Conservation (phyloP, 345 rosid genomes). For the Litchi chinensis region DNA sequence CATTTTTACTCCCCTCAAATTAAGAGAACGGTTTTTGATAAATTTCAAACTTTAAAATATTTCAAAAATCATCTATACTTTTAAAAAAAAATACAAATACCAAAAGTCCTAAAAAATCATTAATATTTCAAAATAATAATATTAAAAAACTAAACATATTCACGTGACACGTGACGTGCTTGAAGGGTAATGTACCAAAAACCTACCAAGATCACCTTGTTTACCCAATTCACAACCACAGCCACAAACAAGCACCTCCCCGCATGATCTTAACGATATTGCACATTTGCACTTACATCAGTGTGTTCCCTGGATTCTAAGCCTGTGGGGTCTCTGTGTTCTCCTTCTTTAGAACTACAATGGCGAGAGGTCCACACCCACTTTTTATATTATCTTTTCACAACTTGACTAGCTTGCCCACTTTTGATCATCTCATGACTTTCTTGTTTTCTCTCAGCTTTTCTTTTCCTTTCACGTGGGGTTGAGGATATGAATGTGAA, state of each 20-base stretch:
- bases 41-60: too few relatives aligned
- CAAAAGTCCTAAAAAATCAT: too few relatives aligned
- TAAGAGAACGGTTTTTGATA: too few relatives aligned
- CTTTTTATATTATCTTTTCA: neutral
- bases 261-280: neutral
- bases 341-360: neutral
- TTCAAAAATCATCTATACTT: too few relatives aligned
- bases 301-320: slow-evolving; percentile 16
- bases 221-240: neutral
- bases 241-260: neutral
- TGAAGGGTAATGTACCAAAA: neutral
- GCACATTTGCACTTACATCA: slow-evolving; percentile 4
- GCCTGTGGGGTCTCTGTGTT: slow-evolving; percentile 10
- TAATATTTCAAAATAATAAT: neutral
- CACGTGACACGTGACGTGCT: neutral
- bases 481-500: neutral
- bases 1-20: too few relatives aligned
- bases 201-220: neutral
- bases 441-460: neutral
- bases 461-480: neutral
- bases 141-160: neutral
- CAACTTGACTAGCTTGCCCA: neutral
- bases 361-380: neutral
- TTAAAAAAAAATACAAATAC: too few relatives aligned
- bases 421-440: neutral